Evolutionary conservation across 2,329 filamentous ascomycete genomes (phyloP).

Genomic region (Magnaporthiopsis incrustans): DNA sequence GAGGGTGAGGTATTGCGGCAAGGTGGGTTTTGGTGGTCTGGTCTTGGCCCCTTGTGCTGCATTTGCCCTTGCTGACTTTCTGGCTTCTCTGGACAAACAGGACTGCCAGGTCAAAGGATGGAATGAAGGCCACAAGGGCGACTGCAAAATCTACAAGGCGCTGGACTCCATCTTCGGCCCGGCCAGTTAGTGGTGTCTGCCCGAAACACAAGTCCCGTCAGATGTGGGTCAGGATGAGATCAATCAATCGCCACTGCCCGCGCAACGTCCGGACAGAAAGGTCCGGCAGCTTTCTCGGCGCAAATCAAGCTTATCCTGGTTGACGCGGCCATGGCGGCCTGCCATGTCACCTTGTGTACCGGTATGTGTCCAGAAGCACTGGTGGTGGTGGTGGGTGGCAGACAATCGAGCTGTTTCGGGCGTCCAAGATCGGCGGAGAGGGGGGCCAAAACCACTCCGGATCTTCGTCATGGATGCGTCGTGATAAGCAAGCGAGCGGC

Average conservation of each 20-base stretch:
- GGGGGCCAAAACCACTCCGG: too few relatives aligned
- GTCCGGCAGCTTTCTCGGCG: not conserved
- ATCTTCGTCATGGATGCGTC: too few relatives aligned
- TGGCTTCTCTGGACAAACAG: constrained; percentile 15
- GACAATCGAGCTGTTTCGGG: too few relatives aligned
- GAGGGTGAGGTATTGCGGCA: constrained; percentile 35
- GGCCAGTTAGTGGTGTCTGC: too few relatives aligned
- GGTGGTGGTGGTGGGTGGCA: too few relatives aligned
- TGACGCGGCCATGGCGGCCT: not conserved
- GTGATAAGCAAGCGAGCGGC: too few relatives aligned
- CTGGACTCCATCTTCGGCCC: constrained; percentile 27
- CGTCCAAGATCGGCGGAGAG: too few relatives aligned
- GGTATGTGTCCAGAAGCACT: too few relatives aligned
- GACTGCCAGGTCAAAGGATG: constrained; percentile 35
- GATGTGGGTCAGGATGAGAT: not conserved
- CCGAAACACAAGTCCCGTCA: not conserved
- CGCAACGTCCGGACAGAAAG: too few relatives aligned
- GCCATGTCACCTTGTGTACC: too few relatives aligned
- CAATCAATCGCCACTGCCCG: not conserved
- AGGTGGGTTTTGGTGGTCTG: constrained; percentile 24
- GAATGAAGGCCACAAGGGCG: constrained; percentile 33
- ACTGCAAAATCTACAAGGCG: constrained; percentile 34
- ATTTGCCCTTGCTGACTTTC: not conserved
- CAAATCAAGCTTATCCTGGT: not conserved
- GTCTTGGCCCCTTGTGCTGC: not conserved